These are phyloP conservation scores for Leishmania gerbilli DNA, from an alignment of 208 protist genomes.

Conservation along the genomic window DNA sequence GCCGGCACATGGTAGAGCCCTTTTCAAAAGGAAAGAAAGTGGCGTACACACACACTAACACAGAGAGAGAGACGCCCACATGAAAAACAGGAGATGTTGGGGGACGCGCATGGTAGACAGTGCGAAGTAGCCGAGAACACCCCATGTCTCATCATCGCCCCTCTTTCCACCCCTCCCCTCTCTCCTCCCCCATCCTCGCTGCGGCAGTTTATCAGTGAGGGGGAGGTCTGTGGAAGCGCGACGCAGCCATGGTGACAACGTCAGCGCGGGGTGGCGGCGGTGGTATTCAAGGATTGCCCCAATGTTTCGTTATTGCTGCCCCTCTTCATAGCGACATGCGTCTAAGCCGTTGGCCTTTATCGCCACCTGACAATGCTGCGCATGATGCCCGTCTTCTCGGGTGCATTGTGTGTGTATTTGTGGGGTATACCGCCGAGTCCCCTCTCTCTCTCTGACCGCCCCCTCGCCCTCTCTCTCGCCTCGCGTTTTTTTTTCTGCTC, in stretches of 20 bases:
- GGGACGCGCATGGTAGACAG: neutral
- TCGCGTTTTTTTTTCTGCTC: no score
- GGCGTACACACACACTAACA: neutral
- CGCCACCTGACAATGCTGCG: neutral
- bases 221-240: neutral
- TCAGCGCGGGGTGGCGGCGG: neutral
- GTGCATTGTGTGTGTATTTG: neutral
- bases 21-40: neutral
- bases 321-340: neutral
- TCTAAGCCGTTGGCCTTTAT: neutral
- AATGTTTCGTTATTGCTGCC: neutral
- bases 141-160: neutral
- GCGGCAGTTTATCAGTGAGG: neutral
- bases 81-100: neutral
- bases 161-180: neutral
- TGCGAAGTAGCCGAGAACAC: neutral
- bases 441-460: neutral
- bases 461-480: neutral
- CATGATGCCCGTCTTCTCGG: neutral
- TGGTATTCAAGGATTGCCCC: neutral
- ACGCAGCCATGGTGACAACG: neutral
- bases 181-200: neutral
- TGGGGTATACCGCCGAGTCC: neutral
- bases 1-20: neutral
- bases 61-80: neutral